Percentiles rank a stretch among this genome's conserved stretches.
These are phyloP conservation scores for Coelastrella sp. DNA, from an alignment of 139 green algal genomes.

Conservation along the genomic window DNA sequence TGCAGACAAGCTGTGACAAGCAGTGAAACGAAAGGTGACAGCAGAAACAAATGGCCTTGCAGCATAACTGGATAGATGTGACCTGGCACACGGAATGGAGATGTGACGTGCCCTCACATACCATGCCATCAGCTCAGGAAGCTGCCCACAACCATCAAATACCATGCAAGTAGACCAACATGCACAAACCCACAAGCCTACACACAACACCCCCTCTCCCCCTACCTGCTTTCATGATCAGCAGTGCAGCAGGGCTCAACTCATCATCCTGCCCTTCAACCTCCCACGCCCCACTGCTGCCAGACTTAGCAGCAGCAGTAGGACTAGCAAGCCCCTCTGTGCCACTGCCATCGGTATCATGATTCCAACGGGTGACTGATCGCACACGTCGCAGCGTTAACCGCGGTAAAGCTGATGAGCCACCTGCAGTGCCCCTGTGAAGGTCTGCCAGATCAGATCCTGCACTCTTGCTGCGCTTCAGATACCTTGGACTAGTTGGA, in stretches of 20 bases:
- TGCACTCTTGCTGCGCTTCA: conserved; percentile 40
- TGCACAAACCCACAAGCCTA: too few species aligned
- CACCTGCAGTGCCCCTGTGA: neutral
- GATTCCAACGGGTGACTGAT: conserved; percentile 19
- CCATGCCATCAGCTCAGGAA: neutral
- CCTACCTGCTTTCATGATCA: conserved; percentile 37
- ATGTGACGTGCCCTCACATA: neutral
- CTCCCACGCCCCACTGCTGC: neutral
- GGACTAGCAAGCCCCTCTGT: neutral
- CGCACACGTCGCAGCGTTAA: conserved; percentile 9
- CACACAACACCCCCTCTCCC: neutral
- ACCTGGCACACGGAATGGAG: neutral
- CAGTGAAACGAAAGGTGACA: too few species aligned
- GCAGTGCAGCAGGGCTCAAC: conserved; percentile 14
- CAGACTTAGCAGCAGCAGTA: neutral
- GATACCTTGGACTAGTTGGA: neutral
- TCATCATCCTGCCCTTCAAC: neutral
- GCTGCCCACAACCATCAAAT: too few species aligned
- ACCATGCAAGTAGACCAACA: too few species aligned
- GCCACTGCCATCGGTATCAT: neutral
- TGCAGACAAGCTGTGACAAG: too few species aligned
- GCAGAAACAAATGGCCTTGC: too few species aligned
- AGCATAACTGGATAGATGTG: too few species aligned
- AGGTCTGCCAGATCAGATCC: conserved; percentile 7
- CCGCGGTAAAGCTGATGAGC: neutral